These are phyloP conservation scores for Suillus variegatus DNA, from an alignment of 768 basidiomycete genomes.

Conservation along the genomic window DNA sequence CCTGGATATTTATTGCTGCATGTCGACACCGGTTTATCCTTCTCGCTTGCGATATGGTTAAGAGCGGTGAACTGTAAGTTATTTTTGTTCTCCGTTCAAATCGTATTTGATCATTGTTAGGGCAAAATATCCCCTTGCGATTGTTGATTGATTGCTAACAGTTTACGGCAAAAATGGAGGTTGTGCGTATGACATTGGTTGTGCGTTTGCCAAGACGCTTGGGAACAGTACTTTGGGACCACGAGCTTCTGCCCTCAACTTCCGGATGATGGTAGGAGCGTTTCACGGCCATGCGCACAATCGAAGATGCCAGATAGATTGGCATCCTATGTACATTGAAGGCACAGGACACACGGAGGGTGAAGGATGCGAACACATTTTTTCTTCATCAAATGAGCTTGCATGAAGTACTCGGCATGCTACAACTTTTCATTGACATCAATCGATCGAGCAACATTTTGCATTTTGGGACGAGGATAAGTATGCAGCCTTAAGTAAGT, in stretches of 20 bases:
- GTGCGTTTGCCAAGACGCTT: conserved; percentile 14
- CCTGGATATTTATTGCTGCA: neutral
- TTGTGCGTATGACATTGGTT: conserved; percentile 12
- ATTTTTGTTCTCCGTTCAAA: neutral
- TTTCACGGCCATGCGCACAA: conserved; percentile 29
- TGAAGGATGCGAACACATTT: conserved; percentile 12
- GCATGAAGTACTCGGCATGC: conserved; percentile 6
- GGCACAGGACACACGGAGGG: conserved; percentile 12
- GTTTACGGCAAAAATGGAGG: conserved; percentile 6
- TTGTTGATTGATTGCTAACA: neutral
- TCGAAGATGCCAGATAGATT: conserved; percentile 25
- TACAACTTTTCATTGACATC: conserved; percentile 3
- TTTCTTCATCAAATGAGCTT: conserved; percentile 9
- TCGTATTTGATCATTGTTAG: neutral
- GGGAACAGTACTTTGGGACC: conserved; percentile 16
- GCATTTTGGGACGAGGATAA: conserved; percentile 23
- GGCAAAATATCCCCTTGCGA: conserved; percentile 24
- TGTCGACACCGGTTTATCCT: neutral
- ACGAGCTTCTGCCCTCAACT: neutral
- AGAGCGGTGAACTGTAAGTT: neutral
- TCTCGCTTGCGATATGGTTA: neutral
- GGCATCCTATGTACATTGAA: conserved; percentile 26
- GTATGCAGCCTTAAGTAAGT: conserved; percentile 21
- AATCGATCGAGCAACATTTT: conserved; percentile 22
- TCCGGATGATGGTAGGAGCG: conserved; percentile 18